Conservation (phyloP, 2,329 filamentous ascomycete genomes). For the Colletotrichum sp. region DNA sequence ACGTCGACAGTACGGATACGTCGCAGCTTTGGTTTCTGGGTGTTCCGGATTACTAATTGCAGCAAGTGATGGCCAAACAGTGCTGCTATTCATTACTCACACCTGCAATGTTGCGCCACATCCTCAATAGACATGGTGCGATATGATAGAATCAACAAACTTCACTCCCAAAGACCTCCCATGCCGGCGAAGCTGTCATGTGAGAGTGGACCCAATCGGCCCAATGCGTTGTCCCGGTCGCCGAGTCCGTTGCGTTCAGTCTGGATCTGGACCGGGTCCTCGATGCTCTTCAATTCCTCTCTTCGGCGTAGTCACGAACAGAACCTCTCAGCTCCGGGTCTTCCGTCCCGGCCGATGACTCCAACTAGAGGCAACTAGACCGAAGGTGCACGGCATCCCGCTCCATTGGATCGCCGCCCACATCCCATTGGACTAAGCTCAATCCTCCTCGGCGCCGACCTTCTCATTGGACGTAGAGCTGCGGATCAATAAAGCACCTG, state of each 20-base stretch:
- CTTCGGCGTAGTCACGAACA: not conserved
- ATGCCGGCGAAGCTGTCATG: not conserved
- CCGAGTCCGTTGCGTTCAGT: not conserved
- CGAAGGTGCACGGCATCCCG: not conserved
- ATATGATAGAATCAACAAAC: not conserved
- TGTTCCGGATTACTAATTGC: not conserved
- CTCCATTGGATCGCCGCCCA: not conserved
- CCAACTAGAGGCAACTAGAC: not conserved
- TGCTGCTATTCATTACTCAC: not conserved
- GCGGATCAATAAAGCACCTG: constrained; percentile 1
- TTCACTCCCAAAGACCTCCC: not conserved
- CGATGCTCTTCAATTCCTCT: not conserved
- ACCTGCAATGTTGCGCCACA: not conserved
- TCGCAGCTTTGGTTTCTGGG: not conserved
- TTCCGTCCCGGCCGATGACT: not conserved
- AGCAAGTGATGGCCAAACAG: not conserved
- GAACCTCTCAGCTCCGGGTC: not conserved
- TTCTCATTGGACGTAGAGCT: not conserved
- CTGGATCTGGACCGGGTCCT: not conserved
- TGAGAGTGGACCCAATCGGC: constrained; percentile 11
- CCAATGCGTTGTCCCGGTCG: constrained; percentile 11
- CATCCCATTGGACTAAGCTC: not conserved
- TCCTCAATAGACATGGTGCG: not conserved
- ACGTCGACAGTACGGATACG: not conserved
- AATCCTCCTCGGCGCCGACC: not conserved